Base-by-base conservation (phyloP, 768 basidiomycete species). In the Naganishia onofrii region DNA sequence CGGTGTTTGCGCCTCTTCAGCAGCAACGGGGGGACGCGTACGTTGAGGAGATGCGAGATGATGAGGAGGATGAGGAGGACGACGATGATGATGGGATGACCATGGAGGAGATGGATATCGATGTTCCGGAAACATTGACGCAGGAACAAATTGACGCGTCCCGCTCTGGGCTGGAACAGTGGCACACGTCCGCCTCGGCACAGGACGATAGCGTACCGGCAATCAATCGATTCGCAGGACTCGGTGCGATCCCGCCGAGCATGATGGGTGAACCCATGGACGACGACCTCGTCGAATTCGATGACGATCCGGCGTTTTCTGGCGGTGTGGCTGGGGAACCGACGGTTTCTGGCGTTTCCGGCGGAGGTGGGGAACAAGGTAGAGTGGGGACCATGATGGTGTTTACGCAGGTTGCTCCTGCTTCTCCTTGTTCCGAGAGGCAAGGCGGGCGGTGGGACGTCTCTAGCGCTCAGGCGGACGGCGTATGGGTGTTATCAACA, bases 111-210 rank as follows among this genome's bases (percentile, higher is more conserved):
- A 26, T 53, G 66, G 85, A 88, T 63, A 81, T 84, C 0, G 89
- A 91, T 58, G 92, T 96, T 6, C 86, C 88, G 0, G 95, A 98
- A 81, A 94, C 92, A 9, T 83, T 97, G 54, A 90, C 93, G 74
- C 89, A 92, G 2, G 89, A 88, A 0, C 90, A 93, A 75, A 84
- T 96, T 38, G 87, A 86, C 77, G 83, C 84, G 19, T 89, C 96
- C 67, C 85, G 90, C 32, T 91, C 94, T 77, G 82, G 88, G 12
- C 83, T 98, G 68, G 91, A 92, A 78, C 91, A 93, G 80, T 95
- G n/a, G 91, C 82, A 52, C 51, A n/a, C n/a, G n/a, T n/a, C n/a
- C n/a, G 17, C 29, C 21, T 12, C n/a, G 15, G 17, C 10, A 21
- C 31, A 38, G 38, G 42, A n/a, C 19, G 42, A 6, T 38, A 32